Conservation (phyloP, 192 early-diverging fungal genomes). For the Rhizoclosmatium globosum region DNA sequence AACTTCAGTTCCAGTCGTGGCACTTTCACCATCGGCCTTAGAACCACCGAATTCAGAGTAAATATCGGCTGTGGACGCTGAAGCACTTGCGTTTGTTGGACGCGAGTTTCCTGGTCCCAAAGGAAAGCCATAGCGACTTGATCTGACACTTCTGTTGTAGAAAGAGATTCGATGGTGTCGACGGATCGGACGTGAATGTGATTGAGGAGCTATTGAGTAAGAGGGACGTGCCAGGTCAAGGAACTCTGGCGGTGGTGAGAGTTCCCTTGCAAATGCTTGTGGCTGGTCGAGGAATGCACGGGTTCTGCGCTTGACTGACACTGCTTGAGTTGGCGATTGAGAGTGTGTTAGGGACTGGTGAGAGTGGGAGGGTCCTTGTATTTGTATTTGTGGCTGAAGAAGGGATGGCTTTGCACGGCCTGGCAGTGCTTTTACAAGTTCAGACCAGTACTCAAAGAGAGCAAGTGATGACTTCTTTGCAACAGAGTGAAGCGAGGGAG, state of each 20-base stretch:
- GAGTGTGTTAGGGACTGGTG: no score
- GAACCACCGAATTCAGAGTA: not conserved
- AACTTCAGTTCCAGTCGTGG: conserved; percentile 8
- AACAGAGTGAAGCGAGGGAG: no score
- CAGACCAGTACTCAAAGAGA: no score
- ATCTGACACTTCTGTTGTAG: conserved; percentile 14
- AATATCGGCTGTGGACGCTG: not conserved
- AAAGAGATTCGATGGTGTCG: conserved; percentile 21
- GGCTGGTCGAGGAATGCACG: not conserved
- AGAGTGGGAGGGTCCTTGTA: no score
- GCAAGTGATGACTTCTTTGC: no score
- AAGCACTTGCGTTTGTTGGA: not conserved
- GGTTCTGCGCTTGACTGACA: no score
- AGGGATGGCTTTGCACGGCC: no score
- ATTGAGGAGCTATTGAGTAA: not conserved
- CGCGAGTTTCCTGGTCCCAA: no score
- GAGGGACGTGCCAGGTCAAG: not conserved
- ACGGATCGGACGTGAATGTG: not conserved
- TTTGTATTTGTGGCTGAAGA: no score
- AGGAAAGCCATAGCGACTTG: not conserved
- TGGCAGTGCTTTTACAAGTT: no score
- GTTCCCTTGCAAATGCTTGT: not conserved
- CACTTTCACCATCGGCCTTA: not conserved
- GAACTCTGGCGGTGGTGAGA: not conserved
- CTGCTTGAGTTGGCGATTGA: no score